Conservation (phyloP, 2,329 filamentous ascomycete species). For the Colletotrichum limetticola region DNA sequence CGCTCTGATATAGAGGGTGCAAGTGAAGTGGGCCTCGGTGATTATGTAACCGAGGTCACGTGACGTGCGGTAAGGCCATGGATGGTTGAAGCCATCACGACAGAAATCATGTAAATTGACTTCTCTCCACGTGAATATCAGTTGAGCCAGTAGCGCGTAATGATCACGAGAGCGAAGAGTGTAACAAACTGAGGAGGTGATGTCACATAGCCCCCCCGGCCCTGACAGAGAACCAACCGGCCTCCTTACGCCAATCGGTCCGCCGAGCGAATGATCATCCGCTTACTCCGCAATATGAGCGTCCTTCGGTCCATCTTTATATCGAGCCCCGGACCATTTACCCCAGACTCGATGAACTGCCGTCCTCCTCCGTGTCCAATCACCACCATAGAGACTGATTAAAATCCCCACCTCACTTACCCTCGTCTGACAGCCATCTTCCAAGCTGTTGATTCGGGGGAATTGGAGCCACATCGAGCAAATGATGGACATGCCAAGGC, state of each 20-base stretch:
- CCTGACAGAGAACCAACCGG: not conserved
- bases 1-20: no score
- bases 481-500: conserved; percentile 6
- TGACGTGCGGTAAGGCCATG: no score
- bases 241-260: not conserved
- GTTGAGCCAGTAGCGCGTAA: no score
- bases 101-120: no score
- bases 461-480: not conserved
- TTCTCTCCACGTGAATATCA: no score
- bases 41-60: no score
- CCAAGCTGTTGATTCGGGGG: not conserved
- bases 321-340: conserved; percentile 12
- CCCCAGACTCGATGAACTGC: not conserved
- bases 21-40: no score
- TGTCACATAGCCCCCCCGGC: not conserved
- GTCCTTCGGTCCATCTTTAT: conserved; percentile 30
- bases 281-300: not conserved
- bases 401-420: not conserved
- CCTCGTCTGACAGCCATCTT: not conserved
- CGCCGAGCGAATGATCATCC: not conserved
- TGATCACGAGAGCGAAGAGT: not conserved
- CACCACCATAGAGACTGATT: not conserved
- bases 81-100: no score
- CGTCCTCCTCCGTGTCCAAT: not conserved
- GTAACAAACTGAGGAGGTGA: not conserved